Evolutionary conservation across 345 rosid genomes (phyloP), one percentile per base, ranked within the genome.

Genomic region (Microcos paniculata): DNA sequence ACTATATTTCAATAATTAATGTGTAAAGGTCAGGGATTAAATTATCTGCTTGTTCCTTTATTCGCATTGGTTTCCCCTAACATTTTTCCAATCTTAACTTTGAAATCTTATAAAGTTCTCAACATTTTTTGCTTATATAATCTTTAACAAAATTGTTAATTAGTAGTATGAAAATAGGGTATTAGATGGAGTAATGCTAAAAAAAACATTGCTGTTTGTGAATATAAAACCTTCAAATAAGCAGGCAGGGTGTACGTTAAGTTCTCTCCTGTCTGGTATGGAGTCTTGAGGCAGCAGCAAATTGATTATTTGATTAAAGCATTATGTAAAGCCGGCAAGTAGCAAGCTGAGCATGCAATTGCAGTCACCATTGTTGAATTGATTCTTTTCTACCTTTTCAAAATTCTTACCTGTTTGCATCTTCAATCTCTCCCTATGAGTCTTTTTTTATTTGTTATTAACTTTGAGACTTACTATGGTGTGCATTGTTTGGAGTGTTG

Each of bases 31-130:
- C 16, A 23, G 49, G 30, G 42, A 52, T 61, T 24, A 16, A 2
- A 19, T 30, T 33, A 43, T 72, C 31, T 65, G 26, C 72, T 31
- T 78, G 66, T 55, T 78, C n/a, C n/a, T n/a, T n/a, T n/a, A n/a
- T n/a, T n/a, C n/a, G 71, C 31, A 31, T 35, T 31, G 18, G 24
- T 70, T n/a, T 73, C 40, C 52, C 19, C 23, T 40, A 18, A 33
- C 13, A 8, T 58, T 14, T 53, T 62, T 71, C 35, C 46, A 31
- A 31, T 70, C 43, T 28, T 19, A 26, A 23, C 14, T n/a, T n/a
- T 5, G 5, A 42, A 23, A 12, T 21, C 26, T 18, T 42, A 21
- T 43, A 65, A 42, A 42, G 12, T 23, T 65, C 19, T 65, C 48
- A 9, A 28, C 19, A 24, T 2, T n/a, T 59, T 59, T 59, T 24